phyloP scores from a whole-genome alignment of 2,329 filamentous ascomycete genomes.

The Colletotrichum sp. region DNA sequence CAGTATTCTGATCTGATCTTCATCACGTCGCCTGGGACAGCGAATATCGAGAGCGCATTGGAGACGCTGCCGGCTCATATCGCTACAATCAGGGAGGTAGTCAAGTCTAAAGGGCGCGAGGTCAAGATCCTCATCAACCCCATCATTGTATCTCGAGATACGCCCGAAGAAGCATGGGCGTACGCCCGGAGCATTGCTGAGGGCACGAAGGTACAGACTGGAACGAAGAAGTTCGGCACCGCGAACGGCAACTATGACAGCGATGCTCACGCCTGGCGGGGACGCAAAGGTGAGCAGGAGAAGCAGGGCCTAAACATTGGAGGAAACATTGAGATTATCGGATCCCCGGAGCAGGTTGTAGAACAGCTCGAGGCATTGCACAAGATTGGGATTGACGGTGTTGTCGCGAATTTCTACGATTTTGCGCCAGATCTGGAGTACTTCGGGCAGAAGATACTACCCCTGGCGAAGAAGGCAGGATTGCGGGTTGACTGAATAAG shows the following conservation, averaged over 20 bases:
- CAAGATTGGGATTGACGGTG: not conserved
- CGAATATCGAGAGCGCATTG: not conserved
- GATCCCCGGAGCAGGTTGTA: not conserved
- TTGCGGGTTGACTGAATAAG: not conserved
- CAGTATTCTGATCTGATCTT: not conserved
- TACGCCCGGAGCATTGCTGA: not conserved
- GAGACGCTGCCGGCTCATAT: not conserved
- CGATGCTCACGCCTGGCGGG: not conserved
- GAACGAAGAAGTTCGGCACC: not conserved
- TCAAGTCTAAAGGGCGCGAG: not conserved
- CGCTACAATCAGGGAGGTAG: not conserved
- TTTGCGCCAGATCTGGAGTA: not conserved
- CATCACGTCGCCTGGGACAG: not conserved
- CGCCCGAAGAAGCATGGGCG: not conserved
- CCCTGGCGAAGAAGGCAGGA: not conserved
- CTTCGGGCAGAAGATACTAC: not conserved
- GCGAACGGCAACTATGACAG: not conserved
- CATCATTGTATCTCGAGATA: not conserved
- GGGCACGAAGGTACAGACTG: not conserved
- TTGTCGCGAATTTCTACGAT: not conserved
- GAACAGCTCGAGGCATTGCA: not conserved
- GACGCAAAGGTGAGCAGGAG: not conserved
- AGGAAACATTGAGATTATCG: not conserved
- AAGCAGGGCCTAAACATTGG: not conserved
- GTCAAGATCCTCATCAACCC: slow-evolving; percentile 4